Evolutionary conservation across 176 grass and related monocot species (phyloP), one percentile per base, ranked within the genome.

Genomic region (Eremochloa ophiuroides): DNA sequence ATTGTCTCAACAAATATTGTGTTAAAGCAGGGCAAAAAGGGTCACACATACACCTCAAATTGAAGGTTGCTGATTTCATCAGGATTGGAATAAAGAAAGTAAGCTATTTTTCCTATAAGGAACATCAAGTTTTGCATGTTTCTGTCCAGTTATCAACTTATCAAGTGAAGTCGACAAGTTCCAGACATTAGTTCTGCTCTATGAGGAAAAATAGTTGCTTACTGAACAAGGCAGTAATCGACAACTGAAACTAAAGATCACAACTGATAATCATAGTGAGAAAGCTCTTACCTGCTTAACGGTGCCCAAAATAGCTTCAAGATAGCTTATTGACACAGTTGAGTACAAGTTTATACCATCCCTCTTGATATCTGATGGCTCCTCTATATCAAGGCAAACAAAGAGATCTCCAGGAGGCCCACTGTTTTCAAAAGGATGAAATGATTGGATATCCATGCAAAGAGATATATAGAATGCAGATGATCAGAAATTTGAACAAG

Each of bases 341-440:
- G 96, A 98, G 86, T 88, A 89, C 74, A 98, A 89, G 73, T 98
- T 94, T 84, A 98, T 91, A 71, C 96, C 96, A 84, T 98, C 96
- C 80, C 95, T 95, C 85, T 78, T 88, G 79, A 98, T 95, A 83
- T 95, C 96, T 55, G 96, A 86, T 79, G 94, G 85, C 66, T 95
- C 96, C 85, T 98, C 93, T 80, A 98, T 83, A 93, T 98, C 96
- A 80, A 98, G 92, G 73, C 80, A 94, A 73, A 98, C 96, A 86
- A 88, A 98, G 71, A 98, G 85, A 95, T 98, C 96, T 79, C 96
- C 96, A 74, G 96, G 90, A 75, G 93, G 90, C 13, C 90, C 96
- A 86, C 96, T 98, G 75, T 68, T 88, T 62, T 80, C 44, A 22
- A 70, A 48, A 81, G 35, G 59, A 84, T 31, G 68, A 63, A 50